A percentile compares a stretch with the other conserved stretches of the same genome.
Conservation (phyloP, 192 early-diverging fungal species). For the Coemansia sp. region DNA sequence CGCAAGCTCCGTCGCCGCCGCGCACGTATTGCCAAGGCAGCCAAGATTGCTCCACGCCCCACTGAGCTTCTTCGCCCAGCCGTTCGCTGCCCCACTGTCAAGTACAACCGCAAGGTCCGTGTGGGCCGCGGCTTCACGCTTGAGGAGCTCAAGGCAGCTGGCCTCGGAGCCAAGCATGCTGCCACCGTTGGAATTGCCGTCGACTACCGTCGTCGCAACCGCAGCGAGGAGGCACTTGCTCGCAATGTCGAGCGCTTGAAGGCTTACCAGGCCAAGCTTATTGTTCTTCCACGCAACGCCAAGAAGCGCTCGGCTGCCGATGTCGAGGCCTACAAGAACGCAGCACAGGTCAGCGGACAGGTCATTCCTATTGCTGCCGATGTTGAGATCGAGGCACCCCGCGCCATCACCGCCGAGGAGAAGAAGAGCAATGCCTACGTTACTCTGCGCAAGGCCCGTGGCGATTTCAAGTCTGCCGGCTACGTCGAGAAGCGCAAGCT, state of each 20-base stretch:
- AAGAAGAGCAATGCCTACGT: slow-evolving; percentile 53
- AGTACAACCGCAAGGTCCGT: slow-evolving; percentile 98
- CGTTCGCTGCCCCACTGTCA: slow-evolving; percentile 92
- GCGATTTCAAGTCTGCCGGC: slow-evolving; percentile 65
- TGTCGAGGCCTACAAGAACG: slow-evolving; percentile 51
- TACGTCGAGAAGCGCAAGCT: slow-evolving; percentile 40
- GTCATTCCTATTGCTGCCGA: slow-evolving; percentile 28
- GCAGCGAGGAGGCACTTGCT: slow-evolving; percentile 90
- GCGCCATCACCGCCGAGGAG: slow-evolving; percentile 59
- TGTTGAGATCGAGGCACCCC: slow-evolving; percentile 48
- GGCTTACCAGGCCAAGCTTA: slow-evolving; percentile 91
- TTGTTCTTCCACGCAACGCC: slow-evolving; percentile 95
- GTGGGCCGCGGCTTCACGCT: slow-evolving; percentile 97
- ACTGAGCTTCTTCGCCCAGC: slow-evolving; percentile 95
- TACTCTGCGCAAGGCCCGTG: slow-evolving; percentile 55
- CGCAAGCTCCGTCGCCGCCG: slow-evolving; percentile 90
- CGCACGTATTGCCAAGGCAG: slow-evolving; percentile 91
- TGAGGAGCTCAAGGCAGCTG: slow-evolving; percentile 97
- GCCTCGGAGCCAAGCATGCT: slow-evolving; percentile 91
- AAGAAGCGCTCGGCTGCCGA: slow-evolving; percentile 71
- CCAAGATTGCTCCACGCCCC: slow-evolving; percentile 93
- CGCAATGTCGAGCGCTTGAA: slow-evolving; percentile 92
- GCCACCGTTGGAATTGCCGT: slow-evolving; percentile 93
- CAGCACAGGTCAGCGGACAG: slow-evolving; percentile 46
- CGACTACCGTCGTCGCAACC: slow-evolving; percentile 95